Percentiles rank a stretch among this genome's conserved stretches.
These are phyloP conservation scores for Canna indica DNA, from an alignment of 176 grass and related monocot species.

Conservation along the genomic window DNA sequence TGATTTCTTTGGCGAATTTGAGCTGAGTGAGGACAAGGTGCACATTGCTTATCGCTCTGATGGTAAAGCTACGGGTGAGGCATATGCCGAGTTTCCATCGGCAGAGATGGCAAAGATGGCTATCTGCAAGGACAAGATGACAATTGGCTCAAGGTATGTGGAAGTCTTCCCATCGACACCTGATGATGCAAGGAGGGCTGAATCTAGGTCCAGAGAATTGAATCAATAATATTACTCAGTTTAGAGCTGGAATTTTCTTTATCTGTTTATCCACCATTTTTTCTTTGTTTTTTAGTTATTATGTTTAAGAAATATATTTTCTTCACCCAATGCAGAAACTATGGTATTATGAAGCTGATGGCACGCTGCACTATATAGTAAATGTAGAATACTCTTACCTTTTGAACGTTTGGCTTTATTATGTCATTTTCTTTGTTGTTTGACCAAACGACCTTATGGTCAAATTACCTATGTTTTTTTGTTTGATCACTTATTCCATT, in stretches of 20 bases:
- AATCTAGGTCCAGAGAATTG: conserved; percentile 9
- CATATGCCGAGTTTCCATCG: conserved; percentile 28
- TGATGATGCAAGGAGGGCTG: conserved; percentile 18
- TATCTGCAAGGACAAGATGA: conserved; percentile 43
- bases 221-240: not conserved
- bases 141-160: conserved; percentile 32
- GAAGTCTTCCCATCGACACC: conserved; percentile 25
- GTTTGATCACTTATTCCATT: too few relatives aligned
- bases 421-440: too few relatives aligned
- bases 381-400: not conserved
- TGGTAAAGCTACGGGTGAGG: conserved; percentile 33
- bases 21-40: conserved; percentile 17
- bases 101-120: conserved; percentile 26
- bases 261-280: not conserved
- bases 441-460: too few relatives aligned
- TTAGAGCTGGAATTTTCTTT: not conserved
- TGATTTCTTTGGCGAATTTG: conserved; percentile 31
- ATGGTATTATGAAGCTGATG: not conserved
- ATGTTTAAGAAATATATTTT: not conserved
- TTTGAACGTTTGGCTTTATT: too few relatives aligned
- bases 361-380: not conserved
- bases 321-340: not conserved
- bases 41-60: conserved; percentile 25
- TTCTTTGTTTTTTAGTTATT: not conserved
- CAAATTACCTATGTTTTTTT: too few relatives aligned